Base-by-base conservation (phyloP, 257 asterid species). In the Solanum neorickii region DNA sequence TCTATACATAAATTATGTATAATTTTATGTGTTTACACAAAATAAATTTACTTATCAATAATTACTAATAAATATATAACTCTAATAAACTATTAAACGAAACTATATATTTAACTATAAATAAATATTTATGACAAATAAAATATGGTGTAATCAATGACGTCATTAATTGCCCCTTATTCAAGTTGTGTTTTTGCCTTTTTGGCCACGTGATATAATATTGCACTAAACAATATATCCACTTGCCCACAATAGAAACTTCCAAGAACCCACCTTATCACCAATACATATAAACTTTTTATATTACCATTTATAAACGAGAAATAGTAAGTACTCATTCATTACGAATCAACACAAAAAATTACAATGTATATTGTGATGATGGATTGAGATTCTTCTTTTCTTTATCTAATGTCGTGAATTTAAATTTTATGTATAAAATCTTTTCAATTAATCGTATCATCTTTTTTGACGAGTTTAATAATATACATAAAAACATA, bases 381-480 rank as follows among this genome's bases (percentile, higher is more conserved):
- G 5, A 56, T 0, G 0, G n/a, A 1, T 52, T 56, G 65, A 56
- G 2, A 56, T 56, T 56, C 10, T 4, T 56, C 10, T 56, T 56
- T 18, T 56, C 0, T 56, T 9, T 3, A 56, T 56, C 11, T 0
- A 4, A 18, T 2, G 11, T 56, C 1, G 7, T 16, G 5, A 56
- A 18, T 56, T 18, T 0, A 4, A 56, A 56, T 18, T 6, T 15
- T 16, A 16, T 16, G 9, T 2, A 16, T 52, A 16, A 52, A 52
- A 2, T 52, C 6, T 0, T 5, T 52, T 16, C 0, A 1, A 1
- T 52, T 52, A 1, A 52, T 15, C 1, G 0, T 9, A 0, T 52
- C 3, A 8, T 16, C 23, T 52, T 52, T 15, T 0, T 52, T 52
- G 7, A 49, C 6, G 9, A 16, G 4, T 52, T 52, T 6, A 52